Evolutionary conservation across 2,329 filamentous ascomycete species (phyloP).

Genomic region (Pseudonectria buxi): DNA sequence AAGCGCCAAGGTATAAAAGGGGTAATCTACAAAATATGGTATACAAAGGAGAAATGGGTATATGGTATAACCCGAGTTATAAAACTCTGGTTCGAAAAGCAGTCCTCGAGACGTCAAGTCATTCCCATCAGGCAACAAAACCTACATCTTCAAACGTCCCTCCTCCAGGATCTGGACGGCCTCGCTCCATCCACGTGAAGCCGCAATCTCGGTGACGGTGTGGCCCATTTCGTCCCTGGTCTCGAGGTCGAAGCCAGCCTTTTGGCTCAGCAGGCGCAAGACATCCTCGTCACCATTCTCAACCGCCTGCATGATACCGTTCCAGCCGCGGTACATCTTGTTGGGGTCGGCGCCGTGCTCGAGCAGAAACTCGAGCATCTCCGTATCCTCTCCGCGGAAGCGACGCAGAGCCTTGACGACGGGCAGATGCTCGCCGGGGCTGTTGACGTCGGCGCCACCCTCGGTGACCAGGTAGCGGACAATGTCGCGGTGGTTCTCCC

Average conservation of each 20-base stretch:
- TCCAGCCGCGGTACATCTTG: constrained; percentile 60
- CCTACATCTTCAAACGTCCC: neutral
- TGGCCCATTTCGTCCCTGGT: constrained; percentile 47
- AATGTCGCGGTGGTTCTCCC: constrained; percentile 55
- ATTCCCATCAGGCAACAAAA: neutral
- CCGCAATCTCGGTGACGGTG: constrained; percentile 51
- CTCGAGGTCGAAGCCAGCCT: constrained; percentile 43
- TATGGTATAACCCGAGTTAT: too few relatives aligned
- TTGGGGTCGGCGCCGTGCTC: constrained; percentile 61
- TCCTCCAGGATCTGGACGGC: constrained; percentile 38
- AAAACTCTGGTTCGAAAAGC: too few relatives aligned
- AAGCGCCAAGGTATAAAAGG: too few relatives aligned
- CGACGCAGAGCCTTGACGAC: constrained; percentile 63
- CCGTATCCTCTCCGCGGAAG: constrained; percentile 47
- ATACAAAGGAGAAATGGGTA: too few relatives aligned
- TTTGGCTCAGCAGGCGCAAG: constrained; percentile 44
- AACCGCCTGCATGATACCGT: constrained; percentile 57
- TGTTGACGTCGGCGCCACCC: constrained; percentile 57
- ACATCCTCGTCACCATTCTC: constrained; percentile 55
- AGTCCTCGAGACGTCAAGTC: too few relatives aligned
- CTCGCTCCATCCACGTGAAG: constrained; percentile 52
- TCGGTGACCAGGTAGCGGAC: constrained; percentile 55
- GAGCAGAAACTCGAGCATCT: constrained; percentile 57
- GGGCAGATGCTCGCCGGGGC: constrained; percentile 63
- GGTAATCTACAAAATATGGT: too few relatives aligned